Evolutionary conservation across 2,329 filamentous ascomycete species (phyloP), one percentile per base, ranked within the genome.

Genomic region (Biscogniauxia mediterranea): DNA sequence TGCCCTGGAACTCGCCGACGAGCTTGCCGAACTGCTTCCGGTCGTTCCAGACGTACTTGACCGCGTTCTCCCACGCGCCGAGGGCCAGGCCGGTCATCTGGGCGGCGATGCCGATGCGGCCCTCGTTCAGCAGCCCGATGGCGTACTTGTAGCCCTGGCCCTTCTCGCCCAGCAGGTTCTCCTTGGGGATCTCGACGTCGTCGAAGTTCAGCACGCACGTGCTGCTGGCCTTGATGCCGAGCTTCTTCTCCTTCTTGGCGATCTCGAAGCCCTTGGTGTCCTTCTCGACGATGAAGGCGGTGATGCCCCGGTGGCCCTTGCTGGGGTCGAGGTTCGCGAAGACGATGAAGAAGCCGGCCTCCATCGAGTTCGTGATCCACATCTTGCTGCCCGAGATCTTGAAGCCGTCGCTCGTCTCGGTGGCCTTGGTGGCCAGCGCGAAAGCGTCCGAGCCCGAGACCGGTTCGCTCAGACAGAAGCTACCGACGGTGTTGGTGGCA

Each of bases 221-320:
- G 80, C 91, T 96, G 80, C 91, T 96, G 58, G 95, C 95, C 73
- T 86, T 89, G 80, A 99, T 99, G 61, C 95, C 95, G 55, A 99
- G 88, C 83, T 99, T 99, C 89, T 98, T 98, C 84, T 99, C 95
- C 83, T 99, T 99, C 86, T 99, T 99, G 50, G 95, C 93, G 72
- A 99, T 96, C 63, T 86, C 89, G 83, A 99, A 97, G 38, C 95
- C 95, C 59, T 89, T 88, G 55, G 87, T 91, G 71, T 83, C 89
- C 82, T 97, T 97, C 79, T 97, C 93, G 51, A 98, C 89, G 63
- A 99, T 82, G 75, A 99, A 99, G 57, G 95, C 95, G 1, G 93
- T 93, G 77, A 99, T 99, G 61, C 95, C 95, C 79, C 93, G 94
- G 84, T 99, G 97, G 57, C 93, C 94, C 80, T 94, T 93, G 79